Evolutionary conservation across 192 early-diverging fungal genomes (phyloP), one percentile per base, ranked within the genome.

Genomic region (Umbelopsis isabellina): DNA sequence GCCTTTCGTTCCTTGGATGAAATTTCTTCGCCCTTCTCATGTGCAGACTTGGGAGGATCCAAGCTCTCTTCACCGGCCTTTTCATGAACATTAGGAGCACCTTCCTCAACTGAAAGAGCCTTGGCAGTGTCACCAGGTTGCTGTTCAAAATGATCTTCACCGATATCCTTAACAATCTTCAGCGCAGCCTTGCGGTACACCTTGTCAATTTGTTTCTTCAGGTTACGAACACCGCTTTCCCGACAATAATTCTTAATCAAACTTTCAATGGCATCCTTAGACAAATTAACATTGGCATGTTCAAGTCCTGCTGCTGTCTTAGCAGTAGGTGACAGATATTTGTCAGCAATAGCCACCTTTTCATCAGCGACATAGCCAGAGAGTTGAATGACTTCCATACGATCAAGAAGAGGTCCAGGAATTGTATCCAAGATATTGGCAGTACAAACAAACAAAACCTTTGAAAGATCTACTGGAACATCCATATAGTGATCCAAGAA

Each of bases 401-500:
- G 92, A 85, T 99, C 98, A 21, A 98, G 84, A n/a, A 99, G 86
- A 46, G 98, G 98, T 9, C 88, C 94, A 5, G 98, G 98, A 46
- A 99, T 99, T 10, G 98, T 99, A 49, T 99, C 98, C 6, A 95
- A 86, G 16, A 93, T 89, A 71, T 99, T 99, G 48, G 98, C 98
- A 1, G 98, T 99, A 83, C 98, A 99, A 22, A 99, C 96, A 87
- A 99, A 99, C 35, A 99, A 83, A 2, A 99, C 96, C 77, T 97
- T 96, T 72, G 98, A 99, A 30, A 99, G 85, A 75, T 99, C 95
- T 12, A 99, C 87, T 0, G 98, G 96, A 12, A 99, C 93, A 80
- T 99, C 98, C 95, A 99, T 96, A 87, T 99, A 99, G 80, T 99
- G 98, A 82, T 99, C 98, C 67, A 99, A 86, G 84, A 99, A 99